Evolutionary conservation across 1,284 basidiomycete species (phyloP).

Genomic region (Blastosporella zonata): DNA sequence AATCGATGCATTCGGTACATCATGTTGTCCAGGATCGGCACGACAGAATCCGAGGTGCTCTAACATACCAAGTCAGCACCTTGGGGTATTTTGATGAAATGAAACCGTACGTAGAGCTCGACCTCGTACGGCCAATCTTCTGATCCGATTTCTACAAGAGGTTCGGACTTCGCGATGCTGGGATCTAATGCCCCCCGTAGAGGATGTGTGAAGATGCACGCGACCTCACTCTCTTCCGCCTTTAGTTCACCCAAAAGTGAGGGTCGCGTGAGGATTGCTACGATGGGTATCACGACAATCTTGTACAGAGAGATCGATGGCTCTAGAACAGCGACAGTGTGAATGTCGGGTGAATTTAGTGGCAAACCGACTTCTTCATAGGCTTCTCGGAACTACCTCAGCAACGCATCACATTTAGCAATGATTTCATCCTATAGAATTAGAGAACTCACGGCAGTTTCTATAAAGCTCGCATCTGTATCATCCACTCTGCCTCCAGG

Average conservation of each 20-base stretch:
- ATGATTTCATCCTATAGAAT: neutral
- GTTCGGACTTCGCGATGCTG: slow-evolving; percentile 38
- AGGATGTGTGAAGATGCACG: slow-evolving; percentile 76
- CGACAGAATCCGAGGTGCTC: slow-evolving; percentile 54
- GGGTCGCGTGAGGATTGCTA: slow-evolving; percentile 63
- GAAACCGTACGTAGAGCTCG: slow-evolving; percentile 53
- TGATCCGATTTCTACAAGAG: slow-evolving; percentile 53
- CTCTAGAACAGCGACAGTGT: slow-evolving; percentile 63
- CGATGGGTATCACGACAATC: slow-evolving; percentile 68
- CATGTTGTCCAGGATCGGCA: slow-evolving; percentile 44
- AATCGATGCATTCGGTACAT: slow-evolving; percentile 76
- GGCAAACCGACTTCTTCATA: slow-evolving; percentile 79
- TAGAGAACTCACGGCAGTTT: slow-evolving; percentile 64
- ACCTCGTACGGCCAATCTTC: slow-evolving; percentile 77
- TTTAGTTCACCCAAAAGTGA: slow-evolving; percentile 49
- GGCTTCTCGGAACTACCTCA: slow-evolving; percentile 70
- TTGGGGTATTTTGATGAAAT: slow-evolving; percentile 5
- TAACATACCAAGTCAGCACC: slow-evolving; percentile 20
- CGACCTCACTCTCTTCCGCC: slow-evolving; percentile 68
- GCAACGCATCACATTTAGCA: neutral
- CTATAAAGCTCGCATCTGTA: slow-evolving; percentile 56
- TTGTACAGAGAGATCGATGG: slow-evolving; percentile 69
- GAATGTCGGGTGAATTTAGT: slow-evolving; percentile 50
- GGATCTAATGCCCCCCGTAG: slow-evolving; percentile 71
- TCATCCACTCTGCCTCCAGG: slow-evolving; percentile 82